These are phyloP conservation scores for Lunularia cruciata DNA, from an alignment of 225 moss, liverwort and hornwort genomes.

Conservation along the genomic window DNA sequence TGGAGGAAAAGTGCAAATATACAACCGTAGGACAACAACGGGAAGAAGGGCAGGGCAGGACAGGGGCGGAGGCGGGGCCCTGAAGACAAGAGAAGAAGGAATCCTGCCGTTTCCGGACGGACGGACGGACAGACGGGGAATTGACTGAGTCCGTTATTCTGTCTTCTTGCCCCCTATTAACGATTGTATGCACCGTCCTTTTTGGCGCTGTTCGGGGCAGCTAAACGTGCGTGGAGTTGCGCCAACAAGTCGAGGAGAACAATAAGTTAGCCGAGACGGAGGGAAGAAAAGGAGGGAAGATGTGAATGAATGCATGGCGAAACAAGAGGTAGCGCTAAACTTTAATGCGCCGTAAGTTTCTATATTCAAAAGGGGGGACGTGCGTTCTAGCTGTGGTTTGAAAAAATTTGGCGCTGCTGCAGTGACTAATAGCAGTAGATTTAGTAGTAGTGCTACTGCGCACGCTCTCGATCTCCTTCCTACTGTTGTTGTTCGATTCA, in stretches of 20 bases:
- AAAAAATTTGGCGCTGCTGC: constrained; percentile 13
- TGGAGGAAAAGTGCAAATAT: background rate
- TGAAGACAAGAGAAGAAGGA: background rate
- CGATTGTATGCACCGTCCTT: too few relatives aligned
- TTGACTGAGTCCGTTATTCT: too few relatives aligned
- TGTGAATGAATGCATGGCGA: too few relatives aligned
- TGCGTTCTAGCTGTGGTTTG: constrained; percentile 1
- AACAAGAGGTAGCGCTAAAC: background rate
- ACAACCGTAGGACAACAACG: too few relatives aligned
- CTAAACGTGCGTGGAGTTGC: too few relatives aligned
- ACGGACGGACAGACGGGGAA: too few relatives aligned
- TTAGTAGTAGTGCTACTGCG: too few relatives aligned
- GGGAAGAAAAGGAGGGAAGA: background rate
- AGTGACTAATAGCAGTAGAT: too few relatives aligned
- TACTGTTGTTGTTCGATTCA: too few relatives aligned
- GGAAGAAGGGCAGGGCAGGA: background rate
- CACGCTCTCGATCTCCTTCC: background rate
- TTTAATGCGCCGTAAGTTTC: constrained; percentile 3
- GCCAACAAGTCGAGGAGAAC: background rate
- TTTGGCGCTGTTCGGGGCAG: too few relatives aligned
- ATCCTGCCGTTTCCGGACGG: too few relatives aligned
- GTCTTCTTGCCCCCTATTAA: too few relatives aligned
- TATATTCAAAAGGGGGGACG: background rate
- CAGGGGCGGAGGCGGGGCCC: background rate
- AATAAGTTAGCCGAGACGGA: background rate